Evolutionary conservation across 2,329 filamentous ascomycete genomes (phyloP), one percentile per base, ranked within the genome.

Genomic region (Claviceps humidiphila): DNA sequence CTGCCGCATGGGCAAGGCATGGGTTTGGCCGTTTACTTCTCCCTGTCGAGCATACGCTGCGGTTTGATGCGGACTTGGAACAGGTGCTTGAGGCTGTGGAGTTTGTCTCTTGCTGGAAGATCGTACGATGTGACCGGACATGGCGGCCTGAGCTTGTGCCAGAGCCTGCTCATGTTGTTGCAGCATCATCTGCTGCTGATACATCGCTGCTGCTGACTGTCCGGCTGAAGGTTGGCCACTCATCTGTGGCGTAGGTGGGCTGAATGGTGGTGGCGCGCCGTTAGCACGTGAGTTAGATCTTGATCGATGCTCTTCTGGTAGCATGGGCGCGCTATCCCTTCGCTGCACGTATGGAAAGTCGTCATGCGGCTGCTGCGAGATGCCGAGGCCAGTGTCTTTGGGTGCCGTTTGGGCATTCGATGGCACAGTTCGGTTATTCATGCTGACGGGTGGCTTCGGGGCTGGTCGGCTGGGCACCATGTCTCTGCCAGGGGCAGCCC

Each of bases 111-210:
- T 87, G 69, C 88, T 91, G 52, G 84, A 77, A 57, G 80, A 84
- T 57, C 86, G 80, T 53, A 85, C 79, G 7, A 94, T 68, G 60
- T 88, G 82, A 37, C 81, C 78, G 34, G 77, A 75, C 73, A 89
- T 84, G 56, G 85, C 81, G 58, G 89, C 85, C 63, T 94, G 87
- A 3, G 87, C 85, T 58, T 86, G 81, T 7, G 81, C 80, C 76
- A 91, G 81, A 40, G 87, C 86, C 62, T 90, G 85, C 62, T 94
- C 86, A 64, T 95, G 89, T 64, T 95, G 88, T 61, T 93, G 88
- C 61, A 93, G 84, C 65, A 80, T 68, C 49, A 82, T 63, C 60
- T 83, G 78, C 59, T 83, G 79, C 59, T 83, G 80, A 58, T 82
- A 82, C 5, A 71, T 64, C 11, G 68, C 70, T 20, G 71, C 64